Evolutionary conservation across 169 alveolate species (phyloP).

Genomic region (Plasmodium cynomolgi): DNA sequence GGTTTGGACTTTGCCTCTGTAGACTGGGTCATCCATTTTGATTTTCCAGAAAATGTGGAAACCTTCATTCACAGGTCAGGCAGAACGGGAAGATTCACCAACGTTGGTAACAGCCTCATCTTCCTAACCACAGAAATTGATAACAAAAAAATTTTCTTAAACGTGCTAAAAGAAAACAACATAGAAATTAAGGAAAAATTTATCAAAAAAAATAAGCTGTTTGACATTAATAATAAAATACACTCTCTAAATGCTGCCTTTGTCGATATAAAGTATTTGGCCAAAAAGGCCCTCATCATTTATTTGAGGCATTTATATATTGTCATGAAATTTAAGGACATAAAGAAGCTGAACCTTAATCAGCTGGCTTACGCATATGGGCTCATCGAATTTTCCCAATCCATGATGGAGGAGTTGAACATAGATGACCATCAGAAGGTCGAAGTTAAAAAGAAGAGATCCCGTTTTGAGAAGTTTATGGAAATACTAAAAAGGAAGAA

Average conservation of each 20-base stretch:
- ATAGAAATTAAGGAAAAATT: constrained; percentile 56
- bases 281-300: constrained; percentile 56
- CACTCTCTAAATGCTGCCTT: constrained; percentile 72
- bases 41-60: constrained; percentile 97
- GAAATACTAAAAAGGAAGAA: constrained; percentile 50
- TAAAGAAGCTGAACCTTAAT: constrained; percentile 33
- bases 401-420: constrained; percentile 36
- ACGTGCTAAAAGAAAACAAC: constrained; percentile 57
- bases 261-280: constrained; percentile 66
- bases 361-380: constrained; percentile 60
- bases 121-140: constrained; percentile 76
- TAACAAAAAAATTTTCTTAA: constrained; percentile 46
- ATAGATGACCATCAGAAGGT: constrained; percentile 6
- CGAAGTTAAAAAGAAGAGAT: constrained; percentile 32
- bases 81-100: constrained; percentile 98
- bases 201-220: constrained; percentile 57
- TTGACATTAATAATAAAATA: constrained; percentile 60
- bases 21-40: constrained; percentile 98
- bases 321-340: constrained; percentile 65
- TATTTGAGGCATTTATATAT: constrained; percentile 68
- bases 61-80: constrained; percentile 99
- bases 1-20: constrained; percentile 99
- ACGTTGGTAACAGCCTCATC: constrained; percentile 87
- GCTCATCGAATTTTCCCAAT: constrained; percentile 29
- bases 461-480: constrained; percentile 53